Base-by-base conservation (phyloP, 2,329 filamentous ascomycete genomes). In the Pezicula carpinea region DNA sequence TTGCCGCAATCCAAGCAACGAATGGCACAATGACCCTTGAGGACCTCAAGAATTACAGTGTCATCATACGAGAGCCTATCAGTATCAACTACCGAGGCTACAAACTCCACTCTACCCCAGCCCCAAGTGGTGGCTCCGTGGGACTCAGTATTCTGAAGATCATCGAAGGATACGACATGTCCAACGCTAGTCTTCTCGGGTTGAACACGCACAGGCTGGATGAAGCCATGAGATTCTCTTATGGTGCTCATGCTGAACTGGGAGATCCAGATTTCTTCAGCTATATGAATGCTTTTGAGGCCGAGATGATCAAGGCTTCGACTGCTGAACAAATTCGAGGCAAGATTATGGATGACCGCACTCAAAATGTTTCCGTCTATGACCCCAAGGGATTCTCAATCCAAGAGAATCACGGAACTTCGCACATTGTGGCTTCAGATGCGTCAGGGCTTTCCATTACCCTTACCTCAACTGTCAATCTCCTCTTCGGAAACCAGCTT, bases 211-310 rank as follows among this genome's bases (percentile, higher is more conserved):
- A 97, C 66, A 80, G 87, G 13, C 77, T 96, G 54, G 82, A 89
- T 60, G 93, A 97, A 72, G 86, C 90, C 11, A 89, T 96, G 70
- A 80, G 89, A 18, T 97, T 95, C 64, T 90, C 81, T 3, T 97
- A 96, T 63, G 90, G 85, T 4, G 72, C 85, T 57, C 82, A 90
- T 48, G 76, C 82, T n/a, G 75, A 83, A 22, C 77, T 97, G 0
- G 92, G 90, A 4, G 93, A 97, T 64, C 93, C 92, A 0, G 72
- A 70, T 1, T 96, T 85, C 62, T 79, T 95, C 4, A 55, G 73
- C 1, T 79, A 79, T 23, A 70, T 92, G 43, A 68, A 73, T 7
- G 64, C 69, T 6, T 85, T 86, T 54, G 83, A 96, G 65, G 64
- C 73, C 1, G 64, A 74, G 3, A 87, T 97, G 74, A 66, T 96